Conservation (phyloP, 495 filamentous ascomycete genomes). For the Articulospora tetracladia region DNA sequence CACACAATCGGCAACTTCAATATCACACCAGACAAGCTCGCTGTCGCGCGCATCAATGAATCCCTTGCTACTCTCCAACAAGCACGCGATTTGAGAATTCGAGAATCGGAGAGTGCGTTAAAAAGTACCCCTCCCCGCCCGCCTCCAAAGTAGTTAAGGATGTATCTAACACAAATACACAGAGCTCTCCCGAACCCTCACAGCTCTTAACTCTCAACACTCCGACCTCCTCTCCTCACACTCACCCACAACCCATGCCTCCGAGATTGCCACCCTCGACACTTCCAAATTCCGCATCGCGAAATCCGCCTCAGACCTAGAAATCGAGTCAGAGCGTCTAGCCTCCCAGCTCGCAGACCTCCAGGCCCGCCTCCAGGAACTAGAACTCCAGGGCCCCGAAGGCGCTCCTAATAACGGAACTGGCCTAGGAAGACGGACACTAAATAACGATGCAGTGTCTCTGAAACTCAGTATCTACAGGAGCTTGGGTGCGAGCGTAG, state of each 20-base stretch:
- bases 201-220: slow-evolving; percentile 65
- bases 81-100: slow-evolving; percentile 70
- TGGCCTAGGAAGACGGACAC: slow-evolving; percentile 23
- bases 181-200: slow-evolving; percentile 68
- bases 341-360: slow-evolving; percentile 77
- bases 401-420: slow-evolving; percentile 37
- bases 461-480: slow-evolving; percentile 89
- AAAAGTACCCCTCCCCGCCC: slow-evolving; percentile 40
- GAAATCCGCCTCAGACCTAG: slow-evolving; percentile 80
- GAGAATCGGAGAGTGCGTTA: slow-evolving; percentile 65
- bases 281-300: slow-evolving; percentile 93
- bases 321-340: slow-evolving; percentile 87
- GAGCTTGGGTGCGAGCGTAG: slow-evolving; percentile 46
- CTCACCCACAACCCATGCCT: slow-evolving; percentile 71
- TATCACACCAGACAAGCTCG: slow-evolving; percentile 79
- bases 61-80: slow-evolving; percentile 74
- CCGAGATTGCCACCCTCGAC: slow-evolving; percentile 77
- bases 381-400: slow-evolving; percentile 78
- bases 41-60: slow-evolving; percentile 81
- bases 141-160: background rate
- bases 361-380: slow-evolving; percentile 68
- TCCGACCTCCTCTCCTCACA: slow-evolving; percentile 65
- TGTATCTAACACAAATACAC: slow-evolving; percentile 20
- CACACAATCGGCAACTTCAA: slow-evolving; percentile 94
- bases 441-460: slow-evolving; percentile 48